Percentiles rank a stretch among this genome's conserved stretches.
These are phyloP conservation scores for Loxodes magnus DNA, from an alignment of 73 alveolate genomes.

Conservation along the genomic window DNA sequence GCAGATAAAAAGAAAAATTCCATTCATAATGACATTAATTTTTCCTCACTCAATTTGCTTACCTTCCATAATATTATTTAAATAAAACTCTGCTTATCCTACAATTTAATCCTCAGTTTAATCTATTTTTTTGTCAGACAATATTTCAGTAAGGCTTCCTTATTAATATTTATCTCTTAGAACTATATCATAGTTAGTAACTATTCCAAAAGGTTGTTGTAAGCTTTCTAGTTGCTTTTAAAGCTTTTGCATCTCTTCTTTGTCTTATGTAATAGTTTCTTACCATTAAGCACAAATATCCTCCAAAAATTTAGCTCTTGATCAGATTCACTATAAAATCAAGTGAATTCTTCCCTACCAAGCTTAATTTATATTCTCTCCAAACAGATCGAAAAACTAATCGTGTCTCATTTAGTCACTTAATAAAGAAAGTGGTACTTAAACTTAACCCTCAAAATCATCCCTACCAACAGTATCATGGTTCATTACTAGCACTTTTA, in stretches of 20 bases:
- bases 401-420: constrained; percentile 36
- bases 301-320: constrained; percentile 18
- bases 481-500: constrained; percentile 29
- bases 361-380: not conserved
- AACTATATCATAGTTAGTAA: not conserved
- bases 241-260: constrained; percentile 16
- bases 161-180: not conserved
- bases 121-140: not conserved
- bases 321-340: constrained; percentile 32
- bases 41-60: not conserved
- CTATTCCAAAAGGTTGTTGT: constrained; percentile 43
- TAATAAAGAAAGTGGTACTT: constrained; percentile 18
- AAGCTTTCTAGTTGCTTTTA: constrained; percentile 26
- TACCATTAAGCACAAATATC: constrained; percentile 29
- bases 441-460: constrained; percentile 36
- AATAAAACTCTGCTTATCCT: not conserved
- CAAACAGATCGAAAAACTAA: constrained; percentile 25
- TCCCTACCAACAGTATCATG: constrained; percentile 23
- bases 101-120: not conserved
- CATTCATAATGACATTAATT: not conserved
- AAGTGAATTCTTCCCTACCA: constrained; percentile 22
- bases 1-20: not conserved
- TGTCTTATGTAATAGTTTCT: constrained; percentile 23
- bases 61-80: no score
- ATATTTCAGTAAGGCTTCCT: not conserved